Evolutionary conservation across 2,329 filamentous ascomycete genomes (phyloP), one percentile per base, ranked within the genome.

Genomic region (Alternaria sp.): DNA sequence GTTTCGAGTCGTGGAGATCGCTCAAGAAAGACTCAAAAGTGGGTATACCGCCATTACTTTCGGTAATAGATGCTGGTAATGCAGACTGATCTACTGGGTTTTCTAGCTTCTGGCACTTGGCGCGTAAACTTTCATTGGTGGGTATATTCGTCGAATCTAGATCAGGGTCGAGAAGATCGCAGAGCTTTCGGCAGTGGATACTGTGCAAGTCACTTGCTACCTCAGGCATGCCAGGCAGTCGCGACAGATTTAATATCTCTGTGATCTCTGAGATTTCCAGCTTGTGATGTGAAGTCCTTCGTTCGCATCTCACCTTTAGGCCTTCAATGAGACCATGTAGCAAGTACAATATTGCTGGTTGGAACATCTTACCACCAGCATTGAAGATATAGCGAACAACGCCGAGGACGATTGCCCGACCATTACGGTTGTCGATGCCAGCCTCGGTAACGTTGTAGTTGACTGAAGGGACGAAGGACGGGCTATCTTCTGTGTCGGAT

Each of bases 281-380:
- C 8, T 44, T 20, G 6, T 46, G 6, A 1, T 56, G 14, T 4
- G 32, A 18, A 11, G 28, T 22, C 1, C 32, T 5, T 12, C 5
- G 4, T 2, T 38, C 43, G 20, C 38, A 6, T 22, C 57, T 52
- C 22, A 40, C 45, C 48, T 60, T 65, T 12, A 79, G 67, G 5
- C 80, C 81, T 50, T 69, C 54, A 5, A 75, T 69, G 7, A 84
- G 68, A 3, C 82, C 82, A 52, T 83, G 72, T 5, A 84, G 60
- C 9, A 84, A 56, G 54, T 81, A 83, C 2, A 81, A 67, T 20
- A 76, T 77, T 1, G 82, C 76, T 49, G 80, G 78, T 3, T 80
- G 73, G 58, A 83, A 83, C 8, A 80, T 73, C 22, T 62, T 75
- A 2, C 74, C 76, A 12, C 68, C 65, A 8, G 69, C 73, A 38